These are phyloP conservation scores for Saturnispora besseyi DNA, from an alignment of 805 yeast genomes.

Conservation along the genomic window DNA sequence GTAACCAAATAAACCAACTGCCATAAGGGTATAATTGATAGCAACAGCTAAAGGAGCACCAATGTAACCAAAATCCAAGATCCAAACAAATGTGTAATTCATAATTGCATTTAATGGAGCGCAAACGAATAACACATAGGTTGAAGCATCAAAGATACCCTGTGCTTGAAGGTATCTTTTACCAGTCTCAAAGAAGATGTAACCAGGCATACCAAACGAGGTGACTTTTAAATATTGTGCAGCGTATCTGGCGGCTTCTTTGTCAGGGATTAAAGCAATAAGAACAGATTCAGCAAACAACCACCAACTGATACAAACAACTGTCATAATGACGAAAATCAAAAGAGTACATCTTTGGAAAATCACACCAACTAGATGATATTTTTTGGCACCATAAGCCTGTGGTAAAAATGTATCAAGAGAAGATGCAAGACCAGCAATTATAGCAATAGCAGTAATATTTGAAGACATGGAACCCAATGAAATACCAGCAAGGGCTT, in stretches of 20 bases:
- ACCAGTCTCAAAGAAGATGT: slow-evolving; percentile 53
- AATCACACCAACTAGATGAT: slow-evolving; percentile 56
- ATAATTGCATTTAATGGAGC: slow-evolving; percentile 66
- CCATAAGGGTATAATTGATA: slow-evolving; percentile 65
- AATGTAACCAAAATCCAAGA: slow-evolving; percentile 51
- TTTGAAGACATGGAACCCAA: slow-evolving; percentile 72
- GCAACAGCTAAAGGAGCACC: slow-evolving; percentile 77
- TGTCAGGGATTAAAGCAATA: slow-evolving; percentile 33
- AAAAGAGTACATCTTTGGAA: slow-evolving; percentile 60
- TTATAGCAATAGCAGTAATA: slow-evolving; percentile 63
- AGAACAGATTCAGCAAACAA: slow-evolving; percentile 44
- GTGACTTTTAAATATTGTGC: slow-evolving; percentile 47
- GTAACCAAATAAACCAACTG: slow-evolving; percentile 41
- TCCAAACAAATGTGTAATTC: slow-evolving; percentile 68
- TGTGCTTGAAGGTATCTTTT: slow-evolving; percentile 70
- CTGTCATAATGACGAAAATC: slow-evolving; percentile 39
- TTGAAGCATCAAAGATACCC: slow-evolving; percentile 73
- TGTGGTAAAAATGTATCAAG: slow-evolving; percentile 73
- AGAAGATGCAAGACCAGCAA: slow-evolving; percentile 73
- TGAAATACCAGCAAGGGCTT: slow-evolving; percentile 68
- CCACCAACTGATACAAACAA: slow-evolving; percentile 56
- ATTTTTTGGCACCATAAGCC: slow-evolving; percentile 63
- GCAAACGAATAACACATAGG: slow-evolving; percentile 57
- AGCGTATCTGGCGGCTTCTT: slow-evolving; percentile 42
- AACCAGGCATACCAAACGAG: slow-evolving; percentile 64